Evolutionary conservation across 768 basidiomycete genomes (phyloP).

Genomic region (Phlebiopsis gigantea): DNA sequence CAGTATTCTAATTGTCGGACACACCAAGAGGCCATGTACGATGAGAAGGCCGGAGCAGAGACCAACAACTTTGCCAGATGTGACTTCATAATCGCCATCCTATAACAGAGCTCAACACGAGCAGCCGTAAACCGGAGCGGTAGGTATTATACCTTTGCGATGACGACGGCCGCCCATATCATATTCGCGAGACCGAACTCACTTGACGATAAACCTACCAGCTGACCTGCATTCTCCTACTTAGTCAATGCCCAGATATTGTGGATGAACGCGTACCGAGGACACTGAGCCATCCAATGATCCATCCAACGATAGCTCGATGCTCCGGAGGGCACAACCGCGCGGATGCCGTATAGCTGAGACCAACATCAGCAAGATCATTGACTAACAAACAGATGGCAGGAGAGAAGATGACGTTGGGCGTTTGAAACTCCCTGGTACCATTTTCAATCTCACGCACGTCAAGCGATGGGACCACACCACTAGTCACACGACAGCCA

Average conservation of each 20-base stretch:
- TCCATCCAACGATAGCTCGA: constrained; percentile 69
- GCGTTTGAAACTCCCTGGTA: background rate
- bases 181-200: constrained; percentile 78
- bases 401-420: background rate
- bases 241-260: constrained; percentile 1
- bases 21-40: constrained; percentile 67
- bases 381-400: background rate
- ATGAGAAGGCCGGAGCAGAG: constrained; percentile 70
- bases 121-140: constrained; percentile 67
- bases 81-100: constrained; percentile 40
- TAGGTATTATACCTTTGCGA: constrained; percentile 33
- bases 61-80: constrained; percentile 72
- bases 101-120: constrained; percentile 40
- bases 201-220: constrained; percentile 80
- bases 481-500: too few species aligned
- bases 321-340: constrained; percentile 59
- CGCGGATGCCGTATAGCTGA: constrained; percentile 74
- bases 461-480: background rate
- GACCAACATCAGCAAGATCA: background rate
- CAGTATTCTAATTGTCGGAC: constrained; percentile 5
- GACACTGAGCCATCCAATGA: constrained; percentile 81
- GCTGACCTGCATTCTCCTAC: constrained; percentile 45
- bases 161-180: constrained; percentile 69
- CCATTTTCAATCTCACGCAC: background rate
- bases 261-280: constrained; percentile 40